Evolutionary conservation across 371 early-diverging fungal genomes (phyloP), one percentile per base, ranked within the genome.

Genomic region (Actinomucor elegans): DNA sequence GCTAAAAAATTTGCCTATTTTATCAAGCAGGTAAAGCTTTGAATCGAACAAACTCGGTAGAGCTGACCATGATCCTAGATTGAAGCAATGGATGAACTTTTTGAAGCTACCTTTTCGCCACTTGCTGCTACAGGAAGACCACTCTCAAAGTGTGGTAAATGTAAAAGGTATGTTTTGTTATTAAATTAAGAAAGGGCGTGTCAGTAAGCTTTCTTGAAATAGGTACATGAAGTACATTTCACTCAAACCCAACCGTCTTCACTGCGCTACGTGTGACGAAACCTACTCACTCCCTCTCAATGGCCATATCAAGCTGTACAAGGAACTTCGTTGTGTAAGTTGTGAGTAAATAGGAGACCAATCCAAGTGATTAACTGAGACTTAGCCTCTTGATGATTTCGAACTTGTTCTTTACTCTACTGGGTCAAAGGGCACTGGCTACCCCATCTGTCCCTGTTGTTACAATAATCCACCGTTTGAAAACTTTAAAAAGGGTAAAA

Each of bases 401-500:
- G 79, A 81, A 41, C 58, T 79, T 5, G 76, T 81, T 7, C 45
- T 73, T 11, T 79, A 77, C 40, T 67, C 80, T 9, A 80, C 80
- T 15, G 79, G 77, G 9, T 77, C 72, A 29, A 80, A 77, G 57
- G 75, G 74, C 14, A 77, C 64, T 8, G 78, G 82, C 0, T 81
- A 73, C 41, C 77, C 77, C 9, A 58, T 81, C 15, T 81, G 82
- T 35, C 82, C 82, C 7, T 67, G 69, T 34, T 81, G 82, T 27
- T 81, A 75, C 40, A 81, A 81, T 45, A 48, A 74, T 23, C 80
- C 82, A 7, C 82, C 82, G 1, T 72, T 81, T 64, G 81, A 79
- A 42, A 63, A 73, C 34, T 66, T 74, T 11, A 65, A 56, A 29
- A 75, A 70, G 50, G 67, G 74, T 61, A 56, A 47, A 20, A 10